These are phyloP conservation scores for Xylaria sp. DNA, from an alignment of 2,329 filamentous ascomycete species.

Conservation along the genomic window DNA sequence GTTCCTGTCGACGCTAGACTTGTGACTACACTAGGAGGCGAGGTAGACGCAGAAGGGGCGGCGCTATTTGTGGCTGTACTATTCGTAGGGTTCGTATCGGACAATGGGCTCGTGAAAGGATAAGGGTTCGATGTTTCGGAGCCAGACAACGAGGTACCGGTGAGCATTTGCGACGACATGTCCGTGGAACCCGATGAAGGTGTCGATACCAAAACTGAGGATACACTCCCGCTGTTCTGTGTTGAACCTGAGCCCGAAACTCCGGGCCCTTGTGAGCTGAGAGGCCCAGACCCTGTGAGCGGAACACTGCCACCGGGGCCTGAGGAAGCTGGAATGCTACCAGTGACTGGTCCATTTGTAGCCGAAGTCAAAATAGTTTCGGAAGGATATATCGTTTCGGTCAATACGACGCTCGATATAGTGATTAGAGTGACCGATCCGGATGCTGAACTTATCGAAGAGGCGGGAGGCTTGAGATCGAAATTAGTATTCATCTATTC, in stretches of 20 bases:
- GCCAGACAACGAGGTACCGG: background rate
- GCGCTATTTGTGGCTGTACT: constrained; percentile 18
- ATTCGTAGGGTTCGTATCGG: background rate
- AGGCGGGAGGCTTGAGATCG: constrained; percentile 22
- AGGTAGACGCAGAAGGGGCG: background rate
- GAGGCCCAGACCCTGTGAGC: constrained; percentile 22
- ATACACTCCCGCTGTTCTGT: constrained; percentile 16
- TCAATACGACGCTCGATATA: constrained; percentile 36
- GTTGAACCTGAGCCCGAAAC: constrained; percentile 25
- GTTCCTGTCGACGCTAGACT: constrained; percentile 7
- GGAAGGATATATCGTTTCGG: constrained; percentile 40
- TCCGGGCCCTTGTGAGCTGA: background rate
- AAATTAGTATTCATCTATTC: constrained; percentile 25
- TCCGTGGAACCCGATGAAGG: constrained; percentile 15
- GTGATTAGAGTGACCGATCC: constrained; percentile 37
- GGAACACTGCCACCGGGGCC: constrained; percentile 23
- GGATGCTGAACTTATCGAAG: constrained; percentile 27
- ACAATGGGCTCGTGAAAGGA: constrained; percentile 24
- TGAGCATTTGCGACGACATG: background rate
- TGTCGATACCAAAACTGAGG: background rate
- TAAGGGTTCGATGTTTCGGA: constrained; percentile 1
- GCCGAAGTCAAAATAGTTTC: constrained; percentile 41
- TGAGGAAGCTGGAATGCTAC: constrained; percentile 25
- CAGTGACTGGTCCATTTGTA: constrained; percentile 42
- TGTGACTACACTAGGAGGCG: constrained; percentile 14